Conservation (phyloP, 768 basidiomycete genomes). For the Myochromella boudieri region DNA sequence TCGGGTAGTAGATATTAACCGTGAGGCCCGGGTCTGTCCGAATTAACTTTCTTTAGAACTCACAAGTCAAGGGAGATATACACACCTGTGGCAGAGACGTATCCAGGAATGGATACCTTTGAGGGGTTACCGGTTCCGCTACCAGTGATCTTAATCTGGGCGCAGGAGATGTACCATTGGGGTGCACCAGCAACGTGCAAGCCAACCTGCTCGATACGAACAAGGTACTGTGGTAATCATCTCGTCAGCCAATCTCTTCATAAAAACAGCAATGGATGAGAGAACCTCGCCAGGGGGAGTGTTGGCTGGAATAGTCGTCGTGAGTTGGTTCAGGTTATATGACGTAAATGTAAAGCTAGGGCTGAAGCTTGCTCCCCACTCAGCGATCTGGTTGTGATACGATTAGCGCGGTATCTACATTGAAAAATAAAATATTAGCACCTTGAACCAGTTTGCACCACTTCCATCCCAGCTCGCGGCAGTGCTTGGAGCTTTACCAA, state of each 20-base stretch:
- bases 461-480: constrained; percentile 46
- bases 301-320: constrained; percentile 37
- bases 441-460: constrained; percentile 56
- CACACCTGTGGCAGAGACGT: constrained; percentile 36
- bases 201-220: constrained; percentile 47
- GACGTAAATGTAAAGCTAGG: constrained; percentile 36
- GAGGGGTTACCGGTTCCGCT: constrained; percentile 42
- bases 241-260: background rate
- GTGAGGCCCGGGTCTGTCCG: constrained; percentile 39
- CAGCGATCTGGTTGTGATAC: constrained; percentile 30
- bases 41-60: background rate
- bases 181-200: constrained; percentile 46
- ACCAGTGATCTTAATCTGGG: constrained; percentile 43
- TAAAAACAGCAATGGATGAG: no score
- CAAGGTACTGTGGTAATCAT: constrained; percentile 32
- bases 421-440: constrained; percentile 20
- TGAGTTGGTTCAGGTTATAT: constrained; percentile 30
- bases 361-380: constrained; percentile 39
- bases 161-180: constrained; percentile 50
- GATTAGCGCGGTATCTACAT: constrained; percentile 11
- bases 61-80: background rate
- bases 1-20: constrained; percentile 41
- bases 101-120: constrained; percentile 51
- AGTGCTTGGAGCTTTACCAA: constrained; percentile 45
- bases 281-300: constrained; percentile 42